Evolutionary conservation across 345 rosid genomes (phyloP), one percentile per base, ranked within the genome.

Genomic region (Salix udensis): DNA sequence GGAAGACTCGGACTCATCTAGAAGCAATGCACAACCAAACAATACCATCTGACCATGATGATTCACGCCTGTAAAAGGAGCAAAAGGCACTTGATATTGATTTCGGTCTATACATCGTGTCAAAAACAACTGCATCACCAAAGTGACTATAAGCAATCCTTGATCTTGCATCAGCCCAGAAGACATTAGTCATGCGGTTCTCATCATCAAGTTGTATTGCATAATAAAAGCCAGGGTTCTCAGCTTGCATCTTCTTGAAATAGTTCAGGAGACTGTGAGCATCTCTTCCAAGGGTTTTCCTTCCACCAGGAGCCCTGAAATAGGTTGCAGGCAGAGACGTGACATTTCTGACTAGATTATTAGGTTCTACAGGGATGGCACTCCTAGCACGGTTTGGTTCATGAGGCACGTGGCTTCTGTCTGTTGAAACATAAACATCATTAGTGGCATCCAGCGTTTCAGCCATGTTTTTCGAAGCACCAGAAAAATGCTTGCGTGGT

Each of bases 131-230:
- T 61, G 90, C 86, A 85, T 90, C 91, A 10, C 93, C 91, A 76
- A 90, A 88, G 84, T 88, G 84, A 58, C 74, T 65, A 77, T 88
- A 90, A 18, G 93, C 91, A 69, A 80, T 80, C 82, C 93, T 87
- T 72, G 93, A 90, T 79, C 90, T 85, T 62, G 93, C 93, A 87
- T 88, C 91, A 46, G 91, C 87, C 93, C 93, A 90, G 65, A 90
- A 90, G 73, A 87, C 90, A 87, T 88, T 90, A 44, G 87, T 88
- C 91, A 90, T 88, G 74, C 84, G 83, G 58, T 88, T 85, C 58
- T 88, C 88, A 68, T 85, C 90, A 77, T 90, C 91, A 42, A 88
- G 91, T 76, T 88, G 93, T 77, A 90, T 84, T 42, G 91, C 91
- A 84, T 90, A 90, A 76, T 74, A 90, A 78, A 90, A 90, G 60